A percentile compares a stretch with the other conserved stretches of the same genome.
phyloP scores from a whole-genome alignment of 2,329 filamentous ascomycete genomes.

The Intubia oerlemansii region DNA sequence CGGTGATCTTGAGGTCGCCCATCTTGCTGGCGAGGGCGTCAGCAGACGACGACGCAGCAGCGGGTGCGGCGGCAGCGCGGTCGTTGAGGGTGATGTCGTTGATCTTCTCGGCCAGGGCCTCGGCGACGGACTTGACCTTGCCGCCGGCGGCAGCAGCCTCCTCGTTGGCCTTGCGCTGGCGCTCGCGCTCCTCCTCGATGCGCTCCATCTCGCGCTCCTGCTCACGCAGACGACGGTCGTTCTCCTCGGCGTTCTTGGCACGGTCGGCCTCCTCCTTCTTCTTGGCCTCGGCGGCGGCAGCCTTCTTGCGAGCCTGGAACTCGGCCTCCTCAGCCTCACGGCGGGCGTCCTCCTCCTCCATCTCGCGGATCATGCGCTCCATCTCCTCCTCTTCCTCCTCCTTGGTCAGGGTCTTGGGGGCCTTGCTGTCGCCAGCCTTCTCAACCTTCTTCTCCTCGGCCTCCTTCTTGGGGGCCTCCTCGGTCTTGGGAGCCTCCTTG shows the following conservation, averaged over 20 bases:
- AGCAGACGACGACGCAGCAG: constrained; percentile 14
- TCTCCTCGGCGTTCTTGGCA: constrained; percentile 5
- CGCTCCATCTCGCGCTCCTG: constrained; percentile 53
- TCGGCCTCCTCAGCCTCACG: constrained; percentile 7
- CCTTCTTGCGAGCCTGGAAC: constrained; percentile 7
- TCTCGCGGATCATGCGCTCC: constrained; percentile 10
- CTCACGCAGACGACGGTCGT: constrained; percentile 38
- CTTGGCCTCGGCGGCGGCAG: constrained; percentile 5
- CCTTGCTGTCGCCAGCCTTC: neutral
- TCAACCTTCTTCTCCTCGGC: constrained; percentile 1
- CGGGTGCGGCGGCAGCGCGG: too few relatives aligned
- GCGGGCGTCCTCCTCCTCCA: constrained; percentile 9
- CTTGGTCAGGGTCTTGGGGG: constrained; percentile 9
- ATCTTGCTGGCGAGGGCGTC: constrained; percentile 27
- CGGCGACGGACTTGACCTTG: constrained; percentile 26
- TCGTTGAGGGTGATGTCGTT: constrained; percentile 17
- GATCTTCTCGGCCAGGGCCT: constrained; percentile 24
- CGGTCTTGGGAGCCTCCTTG: neutral
- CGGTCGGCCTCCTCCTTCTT: constrained; percentile 7
- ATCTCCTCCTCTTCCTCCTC: constrained; percentile 20
- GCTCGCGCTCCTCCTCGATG: constrained; percentile 48
- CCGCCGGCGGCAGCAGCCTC: constrained; percentile 17
- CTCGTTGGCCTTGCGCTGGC: constrained; percentile 28
- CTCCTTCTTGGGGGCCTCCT: neutral
- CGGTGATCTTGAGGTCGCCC: constrained; percentile 24